Base-by-base conservation (phyloP, 352 stramenopile genomes). In the Phytophthora aleatoria region DNA sequence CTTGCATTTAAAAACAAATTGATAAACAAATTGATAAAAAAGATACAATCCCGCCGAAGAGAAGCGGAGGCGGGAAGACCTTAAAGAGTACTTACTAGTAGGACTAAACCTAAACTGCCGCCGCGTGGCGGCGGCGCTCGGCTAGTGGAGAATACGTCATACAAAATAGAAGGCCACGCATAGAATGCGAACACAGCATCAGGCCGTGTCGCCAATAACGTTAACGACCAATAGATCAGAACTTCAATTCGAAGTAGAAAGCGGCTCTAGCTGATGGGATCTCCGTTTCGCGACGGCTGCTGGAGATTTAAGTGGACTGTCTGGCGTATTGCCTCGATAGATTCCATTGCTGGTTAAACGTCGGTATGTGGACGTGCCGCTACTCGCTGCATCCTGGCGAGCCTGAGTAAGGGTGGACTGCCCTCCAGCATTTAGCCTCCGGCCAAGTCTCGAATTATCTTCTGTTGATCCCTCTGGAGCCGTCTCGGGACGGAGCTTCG, bases 191-290 rank as follows among this genome's bases (percentile, higher is more conserved):
- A 20, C 20, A 20, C 20, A 20, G 20, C 20, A 20, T 20, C 20
- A 20, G 20, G 20, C 20, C 0, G 20, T 20, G 20, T 20, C 20
- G 20, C 20, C 20, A 20, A 20, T 20, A 20, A 20, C 20, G 20
- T 20, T 20, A 20, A 20, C 20, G 20, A 20, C 20, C 20, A 20
- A 20, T 20, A 20, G 20, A 20, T 20, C 20, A 20, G 20, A 20
- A 20, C 20, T 50, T 50, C 20, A 63, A 51, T 27, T 60, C 49
- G 42, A 48, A 16, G 38, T 58, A 12, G 57, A 61, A 24, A 83
- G 65, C 9, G 82, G 82, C 63, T 89, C 80, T 11, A 91, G 67
- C 1, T 68, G 73, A 15, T 77, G 76, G 10, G 78, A 91, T 53
- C 77, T 69, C 12, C 82, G 74, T 67, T 91, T 91, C 13, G 52